These are phyloP conservation scores for Tuber magnatum DNA, from an alignment of 495 filamentous ascomycete species.

Conservation along the genomic window DNA sequence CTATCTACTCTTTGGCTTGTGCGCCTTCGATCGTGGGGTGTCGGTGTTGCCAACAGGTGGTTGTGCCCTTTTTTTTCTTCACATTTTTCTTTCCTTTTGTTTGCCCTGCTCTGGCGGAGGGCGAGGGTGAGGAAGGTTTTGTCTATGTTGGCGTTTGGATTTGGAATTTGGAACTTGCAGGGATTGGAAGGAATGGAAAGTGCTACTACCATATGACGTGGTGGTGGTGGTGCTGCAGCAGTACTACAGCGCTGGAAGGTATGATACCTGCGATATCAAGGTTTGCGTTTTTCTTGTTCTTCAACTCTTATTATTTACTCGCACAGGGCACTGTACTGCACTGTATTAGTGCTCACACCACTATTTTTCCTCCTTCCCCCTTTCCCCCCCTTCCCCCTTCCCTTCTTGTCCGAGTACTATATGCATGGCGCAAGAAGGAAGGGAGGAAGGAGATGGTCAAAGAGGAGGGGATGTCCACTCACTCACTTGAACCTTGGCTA, in stretches of 20 bases:
- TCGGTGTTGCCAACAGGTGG: background rate
- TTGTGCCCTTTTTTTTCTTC: background rate
- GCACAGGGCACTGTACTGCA: background rate
- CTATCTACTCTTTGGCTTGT: background rate
- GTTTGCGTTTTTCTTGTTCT: background rate
- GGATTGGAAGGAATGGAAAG: background rate
- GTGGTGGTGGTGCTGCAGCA: background rate
- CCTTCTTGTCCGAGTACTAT: background rate
- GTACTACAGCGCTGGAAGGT: background rate
- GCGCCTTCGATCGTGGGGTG: background rate
- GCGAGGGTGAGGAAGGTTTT: background rate
- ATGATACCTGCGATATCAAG: background rate
- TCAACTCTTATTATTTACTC: background rate
- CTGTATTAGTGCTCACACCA: no score
- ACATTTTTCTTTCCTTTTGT: background rate
- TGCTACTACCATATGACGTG: background rate
- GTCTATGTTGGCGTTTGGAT: background rate
- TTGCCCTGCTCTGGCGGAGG: background rate
- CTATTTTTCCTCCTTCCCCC: background rate
- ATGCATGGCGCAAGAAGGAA: background rate
- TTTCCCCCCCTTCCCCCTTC: background rate
- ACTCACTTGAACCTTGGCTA: conserved; percentile 6
- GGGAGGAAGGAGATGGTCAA: background rate
- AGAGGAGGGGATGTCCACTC: background rate
- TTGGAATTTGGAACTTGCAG: background rate